Evolutionary conservation across 495 filamentous ascomycete genomes (phyloP), one percentile per base, ranked within the genome.

Genomic region (Penicillium robsamsonii): DNA sequence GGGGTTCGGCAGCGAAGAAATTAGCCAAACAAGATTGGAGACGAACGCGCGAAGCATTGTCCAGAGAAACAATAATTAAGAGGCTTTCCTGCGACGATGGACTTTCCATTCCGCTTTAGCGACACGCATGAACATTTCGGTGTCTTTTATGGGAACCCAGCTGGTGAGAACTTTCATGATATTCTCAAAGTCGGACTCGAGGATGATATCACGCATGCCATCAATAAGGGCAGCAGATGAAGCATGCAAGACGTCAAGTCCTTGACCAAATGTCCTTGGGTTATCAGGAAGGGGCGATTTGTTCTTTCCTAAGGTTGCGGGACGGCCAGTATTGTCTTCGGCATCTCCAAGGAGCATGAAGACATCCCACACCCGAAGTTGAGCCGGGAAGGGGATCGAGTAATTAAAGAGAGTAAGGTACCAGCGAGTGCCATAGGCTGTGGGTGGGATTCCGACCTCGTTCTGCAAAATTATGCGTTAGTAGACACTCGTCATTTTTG

Each of bases 391-490:
- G 3, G 94, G 94, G 56, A 99, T 91, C 17, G 90, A 95, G 60
- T 97, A 88, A 73, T 97, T 97, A 79, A 99, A 99, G 6, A 99
- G 81, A 3, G 94, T 99, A 29, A 99, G 80, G 67, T 99, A 99
- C 94, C 94, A 99, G 27, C 92, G 79, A 1, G 93, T 97, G 30
- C 92, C 95, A 69, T 97, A 99, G 20, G 92, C 86, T 6, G 92
- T 99, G 17, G 92, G 84, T 41, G 87, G 82, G 59, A 99, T 94
- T 45, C 80, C 77, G 17, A 96, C 79, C 61, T 94, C 89, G 47
- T 80, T 82, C 89, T 93, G 69, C 46, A 42, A 15, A 17, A 30
- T 5, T 29, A 31, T 57, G 48, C 61, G 65, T 66, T 44, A 63
- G 46, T 41, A 30, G 12, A 24, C 53, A 37, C 10, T 10, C 25